A percentile compares a stretch with the other conserved stretches of the same genome.
Evolutionary conservation across 2,329 filamentous ascomycete species (phyloP).

Genomic region (Cadophora sp.): DNA sequence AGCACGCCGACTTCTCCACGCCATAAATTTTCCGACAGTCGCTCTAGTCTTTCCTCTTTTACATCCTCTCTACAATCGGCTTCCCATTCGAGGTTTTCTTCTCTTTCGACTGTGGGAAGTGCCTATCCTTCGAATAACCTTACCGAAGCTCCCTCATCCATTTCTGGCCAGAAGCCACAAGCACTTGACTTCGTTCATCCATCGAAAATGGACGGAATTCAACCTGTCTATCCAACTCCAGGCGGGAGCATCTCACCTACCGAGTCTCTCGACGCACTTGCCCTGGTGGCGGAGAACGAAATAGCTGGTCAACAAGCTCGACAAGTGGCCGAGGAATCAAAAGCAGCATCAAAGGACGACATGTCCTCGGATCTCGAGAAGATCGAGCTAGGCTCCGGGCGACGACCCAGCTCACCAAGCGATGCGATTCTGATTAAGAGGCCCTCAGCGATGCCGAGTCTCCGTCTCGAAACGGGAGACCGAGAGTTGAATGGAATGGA

Average conservation of each 20-base stretch:
- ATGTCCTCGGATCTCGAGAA: neutral
- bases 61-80: conserved; percentile 42
- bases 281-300: conserved; percentile 37
- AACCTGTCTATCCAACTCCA: neutral
- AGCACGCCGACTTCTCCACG: conserved; percentile 34
- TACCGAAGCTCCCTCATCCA: conserved; percentile 17
- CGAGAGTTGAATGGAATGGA: conserved; percentile 26
- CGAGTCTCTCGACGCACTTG: conserved; percentile 36
- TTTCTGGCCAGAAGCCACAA: conserved; percentile 18
- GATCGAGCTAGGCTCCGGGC: neutral
- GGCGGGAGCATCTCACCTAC: conserved; percentile 34
- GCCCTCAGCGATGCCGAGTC: conserved; percentile 30
- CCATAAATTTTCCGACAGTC: conserved; percentile 45
- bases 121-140: conserved; percentile 24
- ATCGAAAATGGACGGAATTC: conserved; percentile 5
- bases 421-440: conserved; percentile 44
- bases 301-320: conserved; percentile 22
- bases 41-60: conserved; percentile 44
- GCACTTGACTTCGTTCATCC: conserved; percentile 15
- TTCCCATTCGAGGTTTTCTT: conserved; percentile 44
- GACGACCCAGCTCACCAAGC: conserved; percentile 42
- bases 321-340: conserved; percentile 5
- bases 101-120: conserved; percentile 42
- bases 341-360: conserved; percentile 3
- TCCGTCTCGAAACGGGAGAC: conserved; percentile 36